Evolutionary conservation across 768 basidiomycete genomes (phyloP).

Genomic region (Collybia sp.): DNA sequence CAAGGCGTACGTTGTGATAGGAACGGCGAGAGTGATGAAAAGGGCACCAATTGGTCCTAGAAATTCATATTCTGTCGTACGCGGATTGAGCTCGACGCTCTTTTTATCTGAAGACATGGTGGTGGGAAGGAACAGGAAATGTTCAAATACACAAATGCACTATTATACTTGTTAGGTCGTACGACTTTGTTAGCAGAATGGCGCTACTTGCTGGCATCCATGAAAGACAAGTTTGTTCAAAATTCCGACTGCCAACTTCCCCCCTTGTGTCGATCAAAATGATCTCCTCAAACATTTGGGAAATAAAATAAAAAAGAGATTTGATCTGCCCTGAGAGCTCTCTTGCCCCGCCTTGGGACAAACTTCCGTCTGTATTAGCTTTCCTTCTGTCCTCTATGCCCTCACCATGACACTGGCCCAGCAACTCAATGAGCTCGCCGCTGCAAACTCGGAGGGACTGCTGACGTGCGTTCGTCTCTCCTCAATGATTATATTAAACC

Average conservation of each 20-base stretch:
- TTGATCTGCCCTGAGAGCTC: neutral
- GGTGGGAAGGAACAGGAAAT: neutral
- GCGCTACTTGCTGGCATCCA: no score
- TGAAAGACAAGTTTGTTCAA: neutral
- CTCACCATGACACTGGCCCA: conserved; percentile 48
- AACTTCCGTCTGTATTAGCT: neutral
- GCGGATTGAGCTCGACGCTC: conserved; percentile 50
- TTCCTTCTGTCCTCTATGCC: conserved; percentile 17
- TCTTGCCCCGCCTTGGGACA: neutral
- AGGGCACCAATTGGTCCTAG: conserved; percentile 76
- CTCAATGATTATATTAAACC: neutral
- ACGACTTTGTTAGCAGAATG: no score
- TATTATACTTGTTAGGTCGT: no score
- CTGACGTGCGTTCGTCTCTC: conserved; percentile 43
- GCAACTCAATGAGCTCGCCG: conserved; percentile 62
- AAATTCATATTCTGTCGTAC: conserved; percentile 50
- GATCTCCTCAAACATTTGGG: conserved; percentile 27
- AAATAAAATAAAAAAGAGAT: conserved; percentile 19
- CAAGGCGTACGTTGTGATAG: conserved; percentile 65
- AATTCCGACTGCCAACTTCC: neutral
- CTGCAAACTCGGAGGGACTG: conserved; percentile 61
- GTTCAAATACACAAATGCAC: no score
- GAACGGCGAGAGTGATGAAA: conserved; percentile 66
- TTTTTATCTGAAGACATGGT: conserved; percentile 19
- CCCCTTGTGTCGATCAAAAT: conserved; percentile 28